Base-by-base conservation (phyloP, 2,329 filamentous ascomycete species). In the Colletotrichum graminicola region DNA sequence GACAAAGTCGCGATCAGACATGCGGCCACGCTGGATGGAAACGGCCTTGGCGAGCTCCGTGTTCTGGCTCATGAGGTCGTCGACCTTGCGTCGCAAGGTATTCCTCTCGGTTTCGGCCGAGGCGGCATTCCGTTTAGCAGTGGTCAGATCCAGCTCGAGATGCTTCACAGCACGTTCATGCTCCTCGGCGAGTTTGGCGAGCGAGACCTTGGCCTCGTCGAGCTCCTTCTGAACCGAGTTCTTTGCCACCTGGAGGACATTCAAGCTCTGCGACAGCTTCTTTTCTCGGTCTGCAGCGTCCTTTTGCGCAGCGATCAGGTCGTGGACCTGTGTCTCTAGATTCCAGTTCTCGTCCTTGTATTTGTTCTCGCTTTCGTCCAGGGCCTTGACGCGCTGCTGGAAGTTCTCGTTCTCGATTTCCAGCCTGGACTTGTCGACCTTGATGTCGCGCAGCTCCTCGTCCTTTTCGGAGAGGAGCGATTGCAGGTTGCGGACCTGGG, bases 301-400 rank as follows among this genome's bases (percentile, higher is more conserved):
- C 78, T 91, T 94, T 73, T 92, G 88, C 21, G 89, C 86, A 10
- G 92, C 88, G 63, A 93, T 87, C 52, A 95, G 85, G 74, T 98
- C 95, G 77, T 97, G 96, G 29, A 97, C 88, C 76, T 94, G 93
- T 0, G 95, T 97, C 81, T 99, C 96, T 47, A 99, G 87, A 74
- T 93, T 95, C 96, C 96, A 99, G 80, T 98, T 99, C 81, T 98
- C 96, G 78, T 99, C 96, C 82, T 98, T 98, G 84, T 97, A 97
- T 63, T 94, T 92, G 77, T 97, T 93, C 80, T 99, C 96, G 79
- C 93, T 97, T 82, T 99, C 96, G 76, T 98, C 95, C 51, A 98
- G 85, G 8, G 89, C 88, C 78, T 93, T 92, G 74, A 98, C 85
- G 43, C 94, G 90, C 79, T 97, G 93, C 64, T 92, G 89, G 74